These are phyloP conservation scores for Solanum virginianum DNA, from an alignment of 257 asterid species.

Conservation along the genomic window DNA sequence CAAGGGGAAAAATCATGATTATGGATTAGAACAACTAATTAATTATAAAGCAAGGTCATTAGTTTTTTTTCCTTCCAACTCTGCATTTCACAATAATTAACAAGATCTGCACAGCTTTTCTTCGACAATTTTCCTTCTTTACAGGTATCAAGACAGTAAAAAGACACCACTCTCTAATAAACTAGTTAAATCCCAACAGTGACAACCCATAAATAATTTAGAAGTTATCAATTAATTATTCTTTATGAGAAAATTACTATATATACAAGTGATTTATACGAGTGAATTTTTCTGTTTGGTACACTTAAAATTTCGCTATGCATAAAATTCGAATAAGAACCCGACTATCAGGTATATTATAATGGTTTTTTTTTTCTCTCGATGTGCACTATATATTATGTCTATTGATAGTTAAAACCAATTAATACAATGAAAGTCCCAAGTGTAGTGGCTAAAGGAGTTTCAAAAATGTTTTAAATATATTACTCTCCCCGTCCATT, in stretches of 20 bases:
- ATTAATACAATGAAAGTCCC: neutral
- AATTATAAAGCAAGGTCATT: neutral
- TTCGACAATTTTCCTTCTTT: slow-evolving; percentile 20
- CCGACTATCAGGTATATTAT: too few relatives aligned
- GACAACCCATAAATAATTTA: neutral
- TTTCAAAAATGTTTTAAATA: neutral
- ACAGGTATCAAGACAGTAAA: slow-evolving; percentile 9
- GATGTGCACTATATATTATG: neutral
- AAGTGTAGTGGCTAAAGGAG: neutral
- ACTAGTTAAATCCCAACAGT: neutral
- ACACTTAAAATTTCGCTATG: too few relatives aligned
- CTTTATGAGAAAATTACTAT: neutral
- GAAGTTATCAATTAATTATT: neutral
- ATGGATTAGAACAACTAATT: neutral
- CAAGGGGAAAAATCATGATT: neutral
- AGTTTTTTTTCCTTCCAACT: neutral
- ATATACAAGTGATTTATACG: neutral
- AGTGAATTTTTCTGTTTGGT: too few relatives aligned
- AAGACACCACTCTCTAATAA: neutral
- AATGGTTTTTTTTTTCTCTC: neutral
- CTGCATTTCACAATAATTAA: neutral
- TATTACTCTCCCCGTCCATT: neutral
- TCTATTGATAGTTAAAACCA: neutral
- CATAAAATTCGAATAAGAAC: too few relatives aligned
- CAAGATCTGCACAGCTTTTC: slow-evolving; percentile 14